These are phyloP conservation scores for Pachysandra terminalis DNA, from an alignment of 164 flowering plant species.

Conservation along the genomic window DNA sequence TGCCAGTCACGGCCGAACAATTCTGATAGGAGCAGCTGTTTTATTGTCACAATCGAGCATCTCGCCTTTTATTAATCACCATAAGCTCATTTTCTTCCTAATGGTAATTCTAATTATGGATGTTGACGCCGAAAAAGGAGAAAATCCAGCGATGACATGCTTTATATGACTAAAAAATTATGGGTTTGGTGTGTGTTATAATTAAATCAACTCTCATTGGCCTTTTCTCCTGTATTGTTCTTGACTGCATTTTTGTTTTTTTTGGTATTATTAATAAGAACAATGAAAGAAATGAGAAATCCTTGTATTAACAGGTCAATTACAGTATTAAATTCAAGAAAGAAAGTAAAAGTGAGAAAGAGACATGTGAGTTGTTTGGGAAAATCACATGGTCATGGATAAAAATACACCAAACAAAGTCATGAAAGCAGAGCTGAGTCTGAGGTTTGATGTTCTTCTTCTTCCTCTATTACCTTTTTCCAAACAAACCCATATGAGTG, in stretches of 20 bases:
- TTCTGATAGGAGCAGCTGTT: background rate
- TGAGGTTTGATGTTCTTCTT: conserved; percentile 6
- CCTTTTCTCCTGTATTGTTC: background rate
- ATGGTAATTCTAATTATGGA: background rate
- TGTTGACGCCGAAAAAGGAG: background rate
- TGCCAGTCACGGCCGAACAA: no score
- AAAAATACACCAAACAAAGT: conserved; percentile 16
- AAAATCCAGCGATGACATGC: background rate
- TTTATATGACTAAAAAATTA: background rate
- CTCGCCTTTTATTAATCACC: background rate
- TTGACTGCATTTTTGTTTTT: background rate
- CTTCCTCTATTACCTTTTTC: background rate
- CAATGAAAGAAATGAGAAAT: background rate
- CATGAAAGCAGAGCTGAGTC: conserved; percentile 10
- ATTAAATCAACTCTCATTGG: background rate
- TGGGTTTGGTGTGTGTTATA: background rate
- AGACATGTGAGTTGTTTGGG: conserved; percentile 16
- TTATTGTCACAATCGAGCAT: background rate
- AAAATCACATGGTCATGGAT: conserved; percentile 15
- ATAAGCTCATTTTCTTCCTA: background rate
- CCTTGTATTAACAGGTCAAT: conserved; percentile 12
- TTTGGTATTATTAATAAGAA: background rate
- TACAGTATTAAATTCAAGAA: conserved; percentile 9
- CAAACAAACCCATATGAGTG: background rate
- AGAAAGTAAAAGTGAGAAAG: conserved; percentile 12